phyloP scores from a whole-genome alignment of 176 grass and related monocot genomes.

The Zoysia japonica region DNA sequence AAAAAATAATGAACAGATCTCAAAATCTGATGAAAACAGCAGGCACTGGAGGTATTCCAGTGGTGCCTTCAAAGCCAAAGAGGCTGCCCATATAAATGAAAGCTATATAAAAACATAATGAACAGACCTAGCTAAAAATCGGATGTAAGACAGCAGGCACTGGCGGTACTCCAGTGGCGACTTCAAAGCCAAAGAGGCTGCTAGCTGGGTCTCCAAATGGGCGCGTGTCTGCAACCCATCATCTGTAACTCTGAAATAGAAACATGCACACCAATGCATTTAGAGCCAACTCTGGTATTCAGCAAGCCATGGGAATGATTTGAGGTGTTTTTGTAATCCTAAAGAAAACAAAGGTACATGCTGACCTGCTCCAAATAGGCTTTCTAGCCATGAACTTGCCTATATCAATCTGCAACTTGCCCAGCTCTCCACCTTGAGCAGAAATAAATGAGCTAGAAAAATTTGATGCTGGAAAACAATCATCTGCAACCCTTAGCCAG shows the following conservation, averaged over 20 bases:
- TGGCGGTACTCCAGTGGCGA: constrained; percentile 91
- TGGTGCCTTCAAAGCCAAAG: constrained; percentile 79
- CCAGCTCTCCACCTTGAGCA: constrained; percentile 75
- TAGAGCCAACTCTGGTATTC: not conserved
- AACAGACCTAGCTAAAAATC: constrained; percentile 85
- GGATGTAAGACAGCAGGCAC: constrained; percentile 81
- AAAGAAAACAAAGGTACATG: not conserved
- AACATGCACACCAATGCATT: constrained; percentile 16
- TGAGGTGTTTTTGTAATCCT: constrained; percentile 11
- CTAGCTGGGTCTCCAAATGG: constrained; percentile 91
- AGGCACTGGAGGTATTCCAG: constrained; percentile 89
- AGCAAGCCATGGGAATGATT: constrained; percentile 22
- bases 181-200: constrained; percentile 74
- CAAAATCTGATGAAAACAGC: constrained; percentile 81
- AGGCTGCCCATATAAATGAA: constrained; percentile 46
- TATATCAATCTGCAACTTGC: constrained; percentile 80
- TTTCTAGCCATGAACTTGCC: constrained; percentile 81
- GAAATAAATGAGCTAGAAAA: constrained; percentile 74
- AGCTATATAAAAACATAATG: not conserved
- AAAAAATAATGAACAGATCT: constrained; percentile 44
- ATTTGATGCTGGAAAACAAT: constrained; percentile 88
- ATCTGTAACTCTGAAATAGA: constrained; percentile 58
- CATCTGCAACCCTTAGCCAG: constrained; percentile 92
- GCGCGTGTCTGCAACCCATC: constrained; percentile 83
- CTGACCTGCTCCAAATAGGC: constrained; percentile 79